phyloP scores from a whole-genome alignment of 441 rosid genomes.

The Populus hybrid region DNA sequence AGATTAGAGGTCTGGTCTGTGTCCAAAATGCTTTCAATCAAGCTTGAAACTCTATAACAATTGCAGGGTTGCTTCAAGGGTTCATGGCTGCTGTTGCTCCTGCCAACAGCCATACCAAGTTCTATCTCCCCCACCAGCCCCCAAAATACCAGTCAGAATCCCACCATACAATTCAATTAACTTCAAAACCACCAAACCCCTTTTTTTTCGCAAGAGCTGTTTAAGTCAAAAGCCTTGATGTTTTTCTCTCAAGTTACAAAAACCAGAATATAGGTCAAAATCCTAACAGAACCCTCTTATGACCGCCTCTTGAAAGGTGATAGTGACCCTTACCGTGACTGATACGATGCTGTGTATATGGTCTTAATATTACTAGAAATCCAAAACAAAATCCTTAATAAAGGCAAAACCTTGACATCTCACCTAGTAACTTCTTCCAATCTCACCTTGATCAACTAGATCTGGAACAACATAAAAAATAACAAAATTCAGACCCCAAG shows the following conservation, averaged over 20 bases:
- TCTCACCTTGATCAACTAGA: conserved; percentile 29
- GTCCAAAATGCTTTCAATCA: too few species aligned
- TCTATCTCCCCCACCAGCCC: conserved; percentile 8
- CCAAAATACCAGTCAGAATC: conserved; percentile 12
- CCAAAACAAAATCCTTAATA: conserved; percentile 7
- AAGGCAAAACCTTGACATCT: conserved; percentile 3
- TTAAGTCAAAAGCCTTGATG: too few species aligned
- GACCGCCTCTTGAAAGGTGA: conserved; percentile 15
- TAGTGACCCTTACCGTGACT: conserved; percentile 11
- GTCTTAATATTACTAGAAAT: not conserved
- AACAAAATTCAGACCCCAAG: conserved; percentile 5
- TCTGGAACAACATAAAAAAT: conserved; percentile 28
- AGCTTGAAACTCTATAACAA: too few species aligned
- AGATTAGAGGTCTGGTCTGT: too few species aligned
- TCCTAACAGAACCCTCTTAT: conserved; percentile 22
- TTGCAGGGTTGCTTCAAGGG: too few species aligned
- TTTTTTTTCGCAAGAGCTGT: not conserved
- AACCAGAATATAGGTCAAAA: conserved; percentile 24
- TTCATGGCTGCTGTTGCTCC: too few species aligned
- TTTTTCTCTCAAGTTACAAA: conserved; percentile 9
- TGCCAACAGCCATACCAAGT: too few species aligned
- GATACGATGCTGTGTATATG: not conserved
- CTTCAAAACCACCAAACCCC: not conserved
- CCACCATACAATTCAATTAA: not conserved
- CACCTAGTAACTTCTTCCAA: conserved; percentile 11